Evolutionary conservation across 495 filamentous ascomycete genomes (phyloP).

Genomic region (Pyrenula aspistea): DNA sequence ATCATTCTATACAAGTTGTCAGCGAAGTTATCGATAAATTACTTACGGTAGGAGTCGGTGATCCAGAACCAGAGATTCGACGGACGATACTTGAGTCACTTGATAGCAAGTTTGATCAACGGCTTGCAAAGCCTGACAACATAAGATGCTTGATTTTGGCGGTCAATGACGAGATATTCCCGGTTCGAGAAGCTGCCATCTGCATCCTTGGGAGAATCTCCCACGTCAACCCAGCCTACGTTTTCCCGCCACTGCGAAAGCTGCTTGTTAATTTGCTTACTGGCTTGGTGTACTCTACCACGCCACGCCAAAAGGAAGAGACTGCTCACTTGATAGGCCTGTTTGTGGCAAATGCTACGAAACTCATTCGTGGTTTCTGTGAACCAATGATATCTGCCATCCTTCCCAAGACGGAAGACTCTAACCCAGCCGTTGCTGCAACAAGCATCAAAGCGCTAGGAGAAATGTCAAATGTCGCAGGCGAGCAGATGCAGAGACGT

Average conservation of each 20-base stretch:
- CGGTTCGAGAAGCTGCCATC: constrained; percentile 87
- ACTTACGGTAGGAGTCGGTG: constrained; percentile 84
- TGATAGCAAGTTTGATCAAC: constrained; percentile 87
- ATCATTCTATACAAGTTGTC: constrained; percentile 91
- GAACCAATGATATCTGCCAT: constrained; percentile 87
- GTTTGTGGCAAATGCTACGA: constrained; percentile 80
- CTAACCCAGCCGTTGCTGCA: constrained; percentile 74
- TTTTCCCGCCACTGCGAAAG: constrained; percentile 89
- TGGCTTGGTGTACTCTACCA: constrained; percentile 91
- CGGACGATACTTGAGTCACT: constrained; percentile 77
- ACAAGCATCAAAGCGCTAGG: constrained; percentile 90
- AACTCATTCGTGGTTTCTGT: constrained; percentile 86
- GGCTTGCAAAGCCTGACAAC: constrained; percentile 90
- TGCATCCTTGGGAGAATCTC: constrained; percentile 91
- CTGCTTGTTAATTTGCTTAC: constrained; percentile 91
- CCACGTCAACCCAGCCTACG: constrained; percentile 85
- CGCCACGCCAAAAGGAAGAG: constrained; percentile 86
- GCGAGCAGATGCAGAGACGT: constrained; percentile 78
- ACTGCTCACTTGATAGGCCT: constrained; percentile 86
- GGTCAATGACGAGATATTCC: constrained; percentile 88
- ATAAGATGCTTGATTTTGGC: constrained; percentile 90
- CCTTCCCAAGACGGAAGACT: constrained; percentile 74
- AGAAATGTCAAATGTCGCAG: constrained; percentile 84
- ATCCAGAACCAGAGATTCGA: constrained; percentile 79
- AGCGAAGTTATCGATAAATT: constrained; percentile 95